Evolutionary conservation across 129 eudicot genomes (phyloP).

Genomic region (Gnaphalium uliginosum): DNA sequence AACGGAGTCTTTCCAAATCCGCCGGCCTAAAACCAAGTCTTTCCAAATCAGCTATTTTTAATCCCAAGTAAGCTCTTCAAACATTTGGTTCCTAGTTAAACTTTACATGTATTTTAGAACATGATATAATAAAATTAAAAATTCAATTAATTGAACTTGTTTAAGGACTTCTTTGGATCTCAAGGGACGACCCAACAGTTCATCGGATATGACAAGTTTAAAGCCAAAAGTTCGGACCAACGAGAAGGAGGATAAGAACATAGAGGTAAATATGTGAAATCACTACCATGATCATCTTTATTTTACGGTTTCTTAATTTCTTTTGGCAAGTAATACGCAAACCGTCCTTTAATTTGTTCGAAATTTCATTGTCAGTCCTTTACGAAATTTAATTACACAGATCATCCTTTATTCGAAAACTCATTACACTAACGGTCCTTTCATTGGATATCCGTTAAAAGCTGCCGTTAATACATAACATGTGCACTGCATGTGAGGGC

Average conservation of each 20-base stretch:
- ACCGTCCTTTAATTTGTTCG: no score
- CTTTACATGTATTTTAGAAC: not conserved
- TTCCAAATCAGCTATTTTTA: conserved; percentile 12
- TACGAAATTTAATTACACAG: no score
- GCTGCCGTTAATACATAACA: no score
- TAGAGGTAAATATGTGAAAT: conserved; percentile 14
- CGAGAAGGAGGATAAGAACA: conserved; percentile 20
- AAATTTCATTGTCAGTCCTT: no score
- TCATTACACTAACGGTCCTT: no score
- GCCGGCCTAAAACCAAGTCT: conserved; percentile 20
- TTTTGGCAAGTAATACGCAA: no score
- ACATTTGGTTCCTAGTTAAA: not conserved
- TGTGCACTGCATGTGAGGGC: no score
- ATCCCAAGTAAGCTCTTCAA: conserved; percentile 30
- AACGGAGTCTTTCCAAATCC: conserved; percentile 12
- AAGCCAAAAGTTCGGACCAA: conserved; percentile 20
- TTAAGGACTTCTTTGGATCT: conserved; percentile 7
- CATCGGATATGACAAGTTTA: conserved; percentile 21
- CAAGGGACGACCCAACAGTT: conserved; percentile 20
- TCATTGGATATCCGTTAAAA: no score
- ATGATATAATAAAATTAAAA: not conserved
- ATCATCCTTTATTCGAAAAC: no score
- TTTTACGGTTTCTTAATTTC: not conserved
- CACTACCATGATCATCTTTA: not conserved
- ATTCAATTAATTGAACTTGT: not conserved